A percentile compares a stretch with the other conserved stretches of the same genome.
These are phyloP conservation scores for Batrachochytrium dendrobatidis DNA, from an alignment of 371 early-diverging fungal genomes.

Conservation along the genomic window DNA sequence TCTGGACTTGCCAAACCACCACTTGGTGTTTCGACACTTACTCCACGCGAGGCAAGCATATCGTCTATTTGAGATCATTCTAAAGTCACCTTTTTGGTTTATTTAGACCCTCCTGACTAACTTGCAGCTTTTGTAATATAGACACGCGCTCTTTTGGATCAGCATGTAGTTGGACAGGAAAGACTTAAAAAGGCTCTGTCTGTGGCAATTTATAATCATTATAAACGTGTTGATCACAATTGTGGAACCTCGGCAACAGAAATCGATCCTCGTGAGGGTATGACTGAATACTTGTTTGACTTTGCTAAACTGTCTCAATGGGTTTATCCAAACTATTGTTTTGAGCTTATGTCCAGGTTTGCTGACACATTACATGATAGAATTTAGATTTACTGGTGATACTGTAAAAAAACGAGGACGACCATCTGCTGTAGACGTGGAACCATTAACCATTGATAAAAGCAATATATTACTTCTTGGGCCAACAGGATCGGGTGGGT, in stretches of 20 bases:
- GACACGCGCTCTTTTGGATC: slow-evolving; percentile 76
- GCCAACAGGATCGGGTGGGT: slow-evolving; percentile 46
- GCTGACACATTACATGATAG: too few relatives aligned
- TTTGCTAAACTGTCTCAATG: too few relatives aligned
- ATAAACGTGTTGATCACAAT: slow-evolving; percentile 71
- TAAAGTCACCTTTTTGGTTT: too few relatives aligned
- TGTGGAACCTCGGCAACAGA: neutral
- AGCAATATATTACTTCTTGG: slow-evolving; percentile 83
- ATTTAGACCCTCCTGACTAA: too few relatives aligned
- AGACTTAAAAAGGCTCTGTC: slow-evolving; percentile 73
- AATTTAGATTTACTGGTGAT: neutral
- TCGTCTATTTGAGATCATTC: too few relatives aligned
- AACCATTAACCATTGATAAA: slow-evolving; percentile 58
- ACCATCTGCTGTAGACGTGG: neutral
- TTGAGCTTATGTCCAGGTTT: too few relatives aligned
- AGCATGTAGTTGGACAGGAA: slow-evolving; percentile 84
- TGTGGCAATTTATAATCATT: slow-evolving; percentile 84
- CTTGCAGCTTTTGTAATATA: too few relatives aligned
- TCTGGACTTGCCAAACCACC: too few relatives aligned
- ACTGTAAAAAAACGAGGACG: neutral
- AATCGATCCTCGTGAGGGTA: neutral
- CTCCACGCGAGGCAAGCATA: too few relatives aligned
- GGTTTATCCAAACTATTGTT: too few relatives aligned
- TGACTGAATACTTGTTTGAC: neutral
- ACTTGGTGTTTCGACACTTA: too few relatives aligned